Conservation (phyloP, 495 filamentous ascomycete genomes). For the Penicillium steckii region DNA sequence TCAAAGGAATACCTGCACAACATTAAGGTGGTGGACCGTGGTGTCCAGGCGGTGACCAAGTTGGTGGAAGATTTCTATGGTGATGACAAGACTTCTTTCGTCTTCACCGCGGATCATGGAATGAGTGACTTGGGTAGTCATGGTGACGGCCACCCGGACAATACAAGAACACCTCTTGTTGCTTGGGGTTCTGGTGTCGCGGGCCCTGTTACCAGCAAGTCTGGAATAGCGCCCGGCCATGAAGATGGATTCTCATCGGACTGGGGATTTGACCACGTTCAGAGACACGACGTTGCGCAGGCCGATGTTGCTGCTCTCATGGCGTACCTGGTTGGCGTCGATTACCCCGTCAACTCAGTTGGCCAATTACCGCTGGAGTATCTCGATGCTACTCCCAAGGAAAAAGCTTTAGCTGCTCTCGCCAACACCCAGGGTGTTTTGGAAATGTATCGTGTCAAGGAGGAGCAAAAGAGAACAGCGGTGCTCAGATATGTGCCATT, state of each 20-base stretch:
- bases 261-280: conserved; percentile 79
- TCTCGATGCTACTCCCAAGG: conserved; percentile 63
- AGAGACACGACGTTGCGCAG: conserved; percentile 87
- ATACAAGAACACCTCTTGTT: conserved; percentile 91
- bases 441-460: conserved; percentile 97
- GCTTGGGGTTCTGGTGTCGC: conserved; percentile 94
- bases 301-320: conserved; percentile 96
- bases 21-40: conserved; percentile 90
- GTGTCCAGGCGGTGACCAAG: conserved; percentile 76
- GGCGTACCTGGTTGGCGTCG: conserved; percentile 88
- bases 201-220: conserved; percentile 58
- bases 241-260: conserved; percentile 89
- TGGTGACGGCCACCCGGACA: conserved; percentile 96
- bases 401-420: conserved; percentile 82
- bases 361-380: conserved; percentile 88
- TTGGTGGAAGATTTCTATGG: conserved; percentile 85
- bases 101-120: conserved; percentile 98
- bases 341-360: conserved; percentile 95
- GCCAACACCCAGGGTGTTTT: conserved; percentile 87
- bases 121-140: conserved; percentile 99
- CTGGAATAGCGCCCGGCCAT: conserved; percentile 67
- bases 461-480: conserved; percentile 73
- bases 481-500: conserved; percentile 79
- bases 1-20: conserved; percentile 94
- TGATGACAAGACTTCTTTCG: conserved; percentile 90